Conservation (phyloP, 257 asterid species). For the Penstemon newberryi region DNA sequence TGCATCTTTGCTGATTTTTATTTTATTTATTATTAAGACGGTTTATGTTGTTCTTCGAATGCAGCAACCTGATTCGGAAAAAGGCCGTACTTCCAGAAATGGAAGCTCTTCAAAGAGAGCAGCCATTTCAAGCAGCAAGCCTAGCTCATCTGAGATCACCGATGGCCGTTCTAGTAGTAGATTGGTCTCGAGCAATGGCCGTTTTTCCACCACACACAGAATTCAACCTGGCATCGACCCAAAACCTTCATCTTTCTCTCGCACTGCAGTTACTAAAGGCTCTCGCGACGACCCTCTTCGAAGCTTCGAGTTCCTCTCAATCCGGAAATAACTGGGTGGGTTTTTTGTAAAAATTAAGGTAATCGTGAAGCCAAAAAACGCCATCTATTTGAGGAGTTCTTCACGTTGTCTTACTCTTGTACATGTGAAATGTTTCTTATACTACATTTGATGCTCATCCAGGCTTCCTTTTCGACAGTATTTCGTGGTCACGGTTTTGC, state of each 20-base stretch:
- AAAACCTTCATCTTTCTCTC: slow-evolving; percentile 58
- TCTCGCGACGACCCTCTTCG: slow-evolving; percentile 80
- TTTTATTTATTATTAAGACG: not conserved
- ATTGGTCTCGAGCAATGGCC: slow-evolving; percentile 48
- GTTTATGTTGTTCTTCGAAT: slow-evolving; percentile 18
- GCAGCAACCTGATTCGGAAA: slow-evolving; percentile 76
- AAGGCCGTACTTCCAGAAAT: slow-evolving; percentile 56
- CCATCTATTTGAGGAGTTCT: not conserved
- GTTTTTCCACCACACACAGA: slow-evolving; percentile 61
- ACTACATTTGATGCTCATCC: not conserved
- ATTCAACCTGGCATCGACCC: slow-evolving; percentile 51
- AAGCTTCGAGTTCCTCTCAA: slow-evolving; percentile 77
- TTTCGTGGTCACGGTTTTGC: slow-evolving; percentile 10
- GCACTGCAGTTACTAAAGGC: slow-evolving; percentile 49
- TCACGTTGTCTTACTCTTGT: not conserved
- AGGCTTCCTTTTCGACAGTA: not conserved
- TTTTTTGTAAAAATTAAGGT: not conserved
- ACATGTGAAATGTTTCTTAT: slow-evolving; percentile 17
- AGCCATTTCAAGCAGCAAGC: slow-evolving; percentile 49
- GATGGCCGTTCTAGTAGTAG: slow-evolving; percentile 48
- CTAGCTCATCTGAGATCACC: slow-evolving; percentile 55
- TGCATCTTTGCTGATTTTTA: no score
- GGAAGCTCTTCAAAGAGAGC: slow-evolving; percentile 79
- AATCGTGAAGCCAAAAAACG: slow-evolving; percentile 12
- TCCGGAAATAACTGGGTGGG: slow-evolving; percentile 21